Evolutionary conservation across 768 basidiomycete genomes (phyloP).

Genomic region (Leccinum truebloodii): DNA sequence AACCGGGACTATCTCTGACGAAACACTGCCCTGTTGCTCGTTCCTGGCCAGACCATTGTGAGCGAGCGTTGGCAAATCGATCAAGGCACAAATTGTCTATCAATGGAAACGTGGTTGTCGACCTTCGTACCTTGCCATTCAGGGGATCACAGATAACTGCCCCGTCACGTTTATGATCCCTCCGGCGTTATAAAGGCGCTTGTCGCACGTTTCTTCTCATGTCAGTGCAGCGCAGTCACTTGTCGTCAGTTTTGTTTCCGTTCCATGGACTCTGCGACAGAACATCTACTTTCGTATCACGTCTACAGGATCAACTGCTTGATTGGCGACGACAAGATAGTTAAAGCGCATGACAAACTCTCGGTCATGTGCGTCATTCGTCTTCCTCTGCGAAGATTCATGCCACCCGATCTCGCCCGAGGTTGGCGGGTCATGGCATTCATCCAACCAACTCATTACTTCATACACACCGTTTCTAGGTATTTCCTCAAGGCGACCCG

Average conservation of each 20-base stretch:
- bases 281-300: conserved; percentile 22
- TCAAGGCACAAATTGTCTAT: neutral
- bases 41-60: neutral
- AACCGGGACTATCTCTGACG: neutral
- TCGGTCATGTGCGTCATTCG: conserved; percentile 19
- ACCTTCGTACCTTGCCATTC: neutral
- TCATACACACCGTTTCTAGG: conserved; percentile 12
- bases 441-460: neutral
- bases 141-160: neutral
- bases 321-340: conserved; percentile 26
- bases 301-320: conserved; percentile 28
- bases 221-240: neutral
- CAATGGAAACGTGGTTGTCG: neutral
- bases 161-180: neutral
- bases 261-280: conserved; percentile 5
- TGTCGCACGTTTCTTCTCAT: neutral
- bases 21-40: neutral
- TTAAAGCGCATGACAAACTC: conserved; percentile 28
- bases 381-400: neutral
- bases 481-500: conserved; percentile 27
- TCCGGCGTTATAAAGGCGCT: neutral
- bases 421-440: neutral
- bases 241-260: neutral
- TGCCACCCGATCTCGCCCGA: neutral
- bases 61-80: neutral